Evolutionary conservation across 768 basidiomycete species (phyloP).

Genomic region (Austroboletus eburneus): DNA sequence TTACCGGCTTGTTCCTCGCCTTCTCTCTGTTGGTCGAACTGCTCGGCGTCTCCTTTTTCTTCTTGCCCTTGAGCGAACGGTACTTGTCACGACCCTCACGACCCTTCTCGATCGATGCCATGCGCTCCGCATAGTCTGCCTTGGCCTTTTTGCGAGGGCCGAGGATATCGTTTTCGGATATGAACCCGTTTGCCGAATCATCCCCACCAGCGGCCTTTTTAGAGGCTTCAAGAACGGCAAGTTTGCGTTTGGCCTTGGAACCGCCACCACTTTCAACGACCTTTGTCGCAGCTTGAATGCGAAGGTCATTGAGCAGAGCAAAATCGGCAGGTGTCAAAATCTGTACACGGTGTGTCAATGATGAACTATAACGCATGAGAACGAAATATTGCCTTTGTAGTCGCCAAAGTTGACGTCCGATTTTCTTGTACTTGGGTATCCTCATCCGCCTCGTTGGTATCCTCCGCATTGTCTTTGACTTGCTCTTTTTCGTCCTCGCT

Average conservation of each 20-base stretch:
- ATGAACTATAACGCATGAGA: neutral
- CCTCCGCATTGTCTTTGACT: constrained; percentile 5
- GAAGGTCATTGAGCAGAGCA: constrained; percentile 83
- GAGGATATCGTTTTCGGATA: constrained; percentile 89
- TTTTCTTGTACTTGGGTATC: constrained; percentile 28
- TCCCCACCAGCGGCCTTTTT: constrained; percentile 51
- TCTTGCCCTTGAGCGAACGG: constrained; percentile 87
- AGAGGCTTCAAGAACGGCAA: constrained; percentile 71
- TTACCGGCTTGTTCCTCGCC: constrained; percentile 89
- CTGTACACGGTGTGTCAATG: constrained; percentile 38
- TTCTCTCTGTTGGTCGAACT: constrained; percentile 92
- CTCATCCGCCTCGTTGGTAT: constrained; percentile 3
- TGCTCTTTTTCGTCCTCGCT: constrained; percentile 66
- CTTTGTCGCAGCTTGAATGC: constrained; percentile 69
- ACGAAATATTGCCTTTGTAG: constrained; percentile 59
- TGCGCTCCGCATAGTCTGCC: constrained; percentile 88
- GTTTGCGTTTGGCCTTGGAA: constrained; percentile 81
- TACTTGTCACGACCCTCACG: constrained; percentile 94
- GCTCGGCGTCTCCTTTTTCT: constrained; percentile 75
- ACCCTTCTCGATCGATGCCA: constrained; percentile 89
- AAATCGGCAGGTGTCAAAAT: constrained; percentile 98
- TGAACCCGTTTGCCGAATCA: constrained; percentile 47
- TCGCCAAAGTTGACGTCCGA: constrained; percentile 65
- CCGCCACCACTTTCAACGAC: constrained; percentile 70
- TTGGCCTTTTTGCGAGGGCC: constrained; percentile 93